Conservation (phyloP, 345 rosid genomes). For the Corchorus capsularis region DNA sequence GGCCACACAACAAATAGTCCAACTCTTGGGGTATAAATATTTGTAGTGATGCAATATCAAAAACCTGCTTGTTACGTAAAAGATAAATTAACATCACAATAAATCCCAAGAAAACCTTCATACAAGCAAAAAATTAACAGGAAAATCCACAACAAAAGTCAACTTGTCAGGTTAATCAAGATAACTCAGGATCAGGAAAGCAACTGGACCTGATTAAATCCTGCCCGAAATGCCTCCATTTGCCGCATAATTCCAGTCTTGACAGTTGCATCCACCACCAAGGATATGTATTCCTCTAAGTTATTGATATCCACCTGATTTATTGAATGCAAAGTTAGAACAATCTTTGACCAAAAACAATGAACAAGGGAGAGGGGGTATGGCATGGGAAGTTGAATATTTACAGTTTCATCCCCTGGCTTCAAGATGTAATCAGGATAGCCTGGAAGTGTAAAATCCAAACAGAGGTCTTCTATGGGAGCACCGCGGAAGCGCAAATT, state of each 20-base stretch:
- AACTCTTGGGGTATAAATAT: conserved; percentile 85
- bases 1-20: conserved; percentile 96
- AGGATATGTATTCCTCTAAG: conserved; percentile 83
- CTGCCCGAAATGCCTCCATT: conserved; percentile 89
- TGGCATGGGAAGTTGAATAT: neutral
- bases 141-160: neutral
- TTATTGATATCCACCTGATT: conserved; percentile 75
- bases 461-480: conserved; percentile 76
- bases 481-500: conserved; percentile 65
- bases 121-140: neutral
- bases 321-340: conserved; percentile 3
- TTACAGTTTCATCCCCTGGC: conserved; percentile 83
- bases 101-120: neutral
- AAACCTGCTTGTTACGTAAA: conserved; percentile 58
- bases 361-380: neutral
- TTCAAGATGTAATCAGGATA: conserved; percentile 83
- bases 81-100: neutral
- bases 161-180: neutral
- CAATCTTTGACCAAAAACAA: neutral
- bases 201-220: conserved; percentile 83
- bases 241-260: conserved; percentile 80
- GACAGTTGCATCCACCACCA: conserved; percentile 92
- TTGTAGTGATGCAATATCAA: conserved; percentile 89
- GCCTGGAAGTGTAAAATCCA: conserved; percentile 95
- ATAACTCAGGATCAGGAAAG: neutral